Evolutionary conservation across 2,329 filamentous ascomycete genomes (phyloP).

Genomic region (Niveomyces coronatus): DNA sequence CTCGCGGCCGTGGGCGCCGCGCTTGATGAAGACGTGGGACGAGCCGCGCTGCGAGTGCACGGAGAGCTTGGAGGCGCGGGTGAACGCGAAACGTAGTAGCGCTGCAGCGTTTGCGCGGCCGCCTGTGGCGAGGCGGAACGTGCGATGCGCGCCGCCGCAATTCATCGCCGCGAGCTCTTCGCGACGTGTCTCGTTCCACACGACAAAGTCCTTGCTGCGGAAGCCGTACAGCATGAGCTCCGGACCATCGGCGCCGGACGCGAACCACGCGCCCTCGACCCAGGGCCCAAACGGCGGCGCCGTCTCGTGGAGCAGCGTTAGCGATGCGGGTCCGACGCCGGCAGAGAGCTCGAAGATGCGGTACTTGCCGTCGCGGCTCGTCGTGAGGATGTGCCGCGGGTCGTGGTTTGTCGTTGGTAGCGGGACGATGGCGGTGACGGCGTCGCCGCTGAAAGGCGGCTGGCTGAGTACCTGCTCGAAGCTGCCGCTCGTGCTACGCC

Average conservation of each 20-base stretch:
- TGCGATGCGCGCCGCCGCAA: slow-evolving; percentile 77
- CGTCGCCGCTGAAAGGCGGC: slow-evolving; percentile 41
- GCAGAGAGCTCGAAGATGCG: slow-evolving; percentile 46
- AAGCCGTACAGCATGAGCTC: slow-evolving; percentile 73
- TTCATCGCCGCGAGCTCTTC: slow-evolving; percentile 61
- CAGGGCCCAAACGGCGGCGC: slow-evolving; percentile 62
- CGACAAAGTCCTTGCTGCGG: slow-evolving; percentile 64
- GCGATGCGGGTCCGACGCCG: slow-evolving; percentile 10
- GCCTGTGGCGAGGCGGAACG: slow-evolving; percentile 44
- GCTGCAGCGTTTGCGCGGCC: slow-evolving; percentile 20
- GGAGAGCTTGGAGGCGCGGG: slow-evolving; percentile 49
- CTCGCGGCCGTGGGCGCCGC: slow-evolving; percentile 77
- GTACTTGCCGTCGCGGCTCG: slow-evolving; percentile 67
- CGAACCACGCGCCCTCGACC: slow-evolving; percentile 62
- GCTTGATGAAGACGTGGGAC: slow-evolving; percentile 42
- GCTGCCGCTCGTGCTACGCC: slow-evolving; percentile 12
- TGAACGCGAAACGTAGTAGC: slow-evolving; percentile 56
- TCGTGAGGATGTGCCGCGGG: slow-evolving; percentile 50
- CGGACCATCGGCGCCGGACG: slow-evolving; percentile 19
- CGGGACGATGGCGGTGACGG: slow-evolving; percentile 56
- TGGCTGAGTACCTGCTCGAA: slow-evolving; percentile 23
- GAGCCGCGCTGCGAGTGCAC: slow-evolving; percentile 33
- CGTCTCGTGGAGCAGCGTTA: slow-evolving; percentile 55
- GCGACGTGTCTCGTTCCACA: slow-evolving; percentile 67
- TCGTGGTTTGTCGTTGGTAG: slow-evolving; percentile 19